These are phyloP conservation scores for Saccharum officinarum DNA, from an alignment of 176 grass and related monocot genomes.

Conservation along the genomic window DNA sequence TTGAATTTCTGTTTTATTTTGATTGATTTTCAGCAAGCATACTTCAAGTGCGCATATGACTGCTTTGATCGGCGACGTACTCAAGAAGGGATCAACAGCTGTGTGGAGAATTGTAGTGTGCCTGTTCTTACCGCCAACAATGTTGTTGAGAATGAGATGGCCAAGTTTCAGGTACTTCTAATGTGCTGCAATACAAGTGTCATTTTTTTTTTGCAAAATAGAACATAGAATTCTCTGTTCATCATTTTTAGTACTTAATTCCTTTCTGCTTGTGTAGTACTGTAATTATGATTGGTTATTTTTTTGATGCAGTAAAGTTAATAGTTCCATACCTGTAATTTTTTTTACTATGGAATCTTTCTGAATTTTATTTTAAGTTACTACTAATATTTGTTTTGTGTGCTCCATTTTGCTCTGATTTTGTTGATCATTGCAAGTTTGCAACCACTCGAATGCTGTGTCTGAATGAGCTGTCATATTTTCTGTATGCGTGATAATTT, in stretches of 20 bases:
- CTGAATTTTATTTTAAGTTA: background rate
- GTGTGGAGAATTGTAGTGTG: slow-evolving; percentile 88
- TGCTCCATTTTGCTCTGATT: background rate
- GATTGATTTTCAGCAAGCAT: slow-evolving; percentile 72
- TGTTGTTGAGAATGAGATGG: slow-evolving; percentile 82
- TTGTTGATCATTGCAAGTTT: background rate
- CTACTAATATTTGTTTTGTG: background rate
- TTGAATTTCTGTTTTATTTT: slow-evolving; percentile 26
- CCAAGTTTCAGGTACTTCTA: slow-evolving; percentile 84
- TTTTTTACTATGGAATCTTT: background rate
- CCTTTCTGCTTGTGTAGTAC: background rate
- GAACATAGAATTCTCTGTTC: background rate
- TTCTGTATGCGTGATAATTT: background rate
- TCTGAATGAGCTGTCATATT: background rate
- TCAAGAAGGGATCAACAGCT: slow-evolving; percentile 79
- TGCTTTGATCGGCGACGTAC: slow-evolving; percentile 78
- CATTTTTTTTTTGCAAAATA: background rate
- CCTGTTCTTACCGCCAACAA: slow-evolving; percentile 80
- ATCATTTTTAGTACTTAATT: background rate
- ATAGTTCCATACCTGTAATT: background rate
- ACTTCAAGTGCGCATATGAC: slow-evolving; percentile 94
- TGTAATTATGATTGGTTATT: background rate
- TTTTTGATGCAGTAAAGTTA: background rate
- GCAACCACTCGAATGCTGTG: background rate
- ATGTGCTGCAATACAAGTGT: background rate